These are phyloP conservation scores for Eucalyptus victrix DNA, from an alignment of 345 rosid genomes.

Conservation along the genomic window DNA sequence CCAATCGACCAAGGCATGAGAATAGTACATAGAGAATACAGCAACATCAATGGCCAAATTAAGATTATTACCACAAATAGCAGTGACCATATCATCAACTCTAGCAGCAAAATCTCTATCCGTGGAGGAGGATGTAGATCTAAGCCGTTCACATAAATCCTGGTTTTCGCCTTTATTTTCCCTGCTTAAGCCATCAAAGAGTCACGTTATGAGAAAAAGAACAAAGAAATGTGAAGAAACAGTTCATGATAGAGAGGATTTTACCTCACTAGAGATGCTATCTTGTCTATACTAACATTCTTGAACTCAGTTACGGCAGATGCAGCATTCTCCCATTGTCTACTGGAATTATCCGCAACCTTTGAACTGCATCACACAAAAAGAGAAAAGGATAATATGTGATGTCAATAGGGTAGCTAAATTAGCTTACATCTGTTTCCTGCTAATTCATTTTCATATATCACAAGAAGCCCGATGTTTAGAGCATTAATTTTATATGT, in stretches of 20 bases:
- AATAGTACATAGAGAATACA: not conserved
- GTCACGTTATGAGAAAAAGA: not conserved
- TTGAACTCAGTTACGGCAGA: conserved; percentile 14
- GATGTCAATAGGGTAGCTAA: not conserved
- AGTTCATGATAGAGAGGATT: not conserved
- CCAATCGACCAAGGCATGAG: not conserved
- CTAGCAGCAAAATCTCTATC: conserved; percentile 29
- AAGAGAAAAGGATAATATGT: not conserved
- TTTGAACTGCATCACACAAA: conserved; percentile 34
- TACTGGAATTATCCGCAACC: conserved; percentile 23
- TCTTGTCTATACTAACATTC: conserved; percentile 11
- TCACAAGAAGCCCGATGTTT: not conserved
- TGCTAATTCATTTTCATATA: not conserved
- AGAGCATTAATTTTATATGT: not conserved
- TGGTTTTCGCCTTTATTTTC: conserved; percentile 21
- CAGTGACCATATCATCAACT: conserved; percentile 18
- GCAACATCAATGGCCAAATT: not conserved
- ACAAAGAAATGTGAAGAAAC: not conserved
- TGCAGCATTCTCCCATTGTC: conserved; percentile 46
- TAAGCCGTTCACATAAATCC: conserved; percentile 22
- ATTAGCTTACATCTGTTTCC: not conserved
- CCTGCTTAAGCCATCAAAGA: conserved; percentile 14
- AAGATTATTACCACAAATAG: conserved; percentile 40
- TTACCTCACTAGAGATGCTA: conserved; percentile 21
- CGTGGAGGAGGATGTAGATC: conserved; percentile 27